A percentile compares a stretch with the other conserved stretches of the same genome.
phyloP scores from a whole-genome alignment of 345 rosid species.

The Eucalyptus pauciflora region DNA sequence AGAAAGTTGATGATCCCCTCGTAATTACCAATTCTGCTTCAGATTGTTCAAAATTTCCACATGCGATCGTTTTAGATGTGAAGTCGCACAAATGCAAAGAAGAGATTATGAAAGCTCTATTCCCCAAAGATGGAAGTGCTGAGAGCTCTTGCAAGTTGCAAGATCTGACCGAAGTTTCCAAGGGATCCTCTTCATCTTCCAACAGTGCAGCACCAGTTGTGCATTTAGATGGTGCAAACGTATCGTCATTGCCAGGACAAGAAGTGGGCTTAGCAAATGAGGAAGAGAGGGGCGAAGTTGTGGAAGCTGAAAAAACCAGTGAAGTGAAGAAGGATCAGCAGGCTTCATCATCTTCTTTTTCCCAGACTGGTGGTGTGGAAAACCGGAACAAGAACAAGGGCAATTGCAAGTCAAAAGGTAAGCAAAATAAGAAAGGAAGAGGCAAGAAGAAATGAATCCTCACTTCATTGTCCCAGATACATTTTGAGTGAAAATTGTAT shows the following conservation, averaged over 20 bases:
- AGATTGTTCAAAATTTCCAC: neutral
- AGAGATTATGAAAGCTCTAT: constrained; percentile 3
- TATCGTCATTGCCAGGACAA: neutral
- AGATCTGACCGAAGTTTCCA: neutral
- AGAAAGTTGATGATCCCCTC: constrained; percentile 17
- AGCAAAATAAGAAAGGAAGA: neutral
- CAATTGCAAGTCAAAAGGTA: neutral
- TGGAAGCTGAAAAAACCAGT: neutral
- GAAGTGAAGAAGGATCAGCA: neutral
- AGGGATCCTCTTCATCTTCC: neutral
- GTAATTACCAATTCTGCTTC: constrained; percentile 2
- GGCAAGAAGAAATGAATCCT: neutral
- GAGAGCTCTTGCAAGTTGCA: neutral
- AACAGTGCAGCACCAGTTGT: neutral
- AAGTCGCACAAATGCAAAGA: constrained; percentile 1
- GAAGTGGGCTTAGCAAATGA: neutral
- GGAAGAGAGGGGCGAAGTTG: neutral
- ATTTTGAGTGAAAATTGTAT: neutral
- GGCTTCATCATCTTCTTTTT: neutral
- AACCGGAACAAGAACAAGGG: neutral
- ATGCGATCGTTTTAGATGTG: constrained; percentile 17
- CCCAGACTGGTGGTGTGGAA: no score
- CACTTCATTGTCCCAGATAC: neutral
- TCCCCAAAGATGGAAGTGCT: neutral
- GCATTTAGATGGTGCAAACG: neutral